Evolutionary conservation across 2,329 filamentous ascomycete species (phyloP), one percentile per base, ranked within the genome.

Genomic region (Didymella segeticola): DNA sequence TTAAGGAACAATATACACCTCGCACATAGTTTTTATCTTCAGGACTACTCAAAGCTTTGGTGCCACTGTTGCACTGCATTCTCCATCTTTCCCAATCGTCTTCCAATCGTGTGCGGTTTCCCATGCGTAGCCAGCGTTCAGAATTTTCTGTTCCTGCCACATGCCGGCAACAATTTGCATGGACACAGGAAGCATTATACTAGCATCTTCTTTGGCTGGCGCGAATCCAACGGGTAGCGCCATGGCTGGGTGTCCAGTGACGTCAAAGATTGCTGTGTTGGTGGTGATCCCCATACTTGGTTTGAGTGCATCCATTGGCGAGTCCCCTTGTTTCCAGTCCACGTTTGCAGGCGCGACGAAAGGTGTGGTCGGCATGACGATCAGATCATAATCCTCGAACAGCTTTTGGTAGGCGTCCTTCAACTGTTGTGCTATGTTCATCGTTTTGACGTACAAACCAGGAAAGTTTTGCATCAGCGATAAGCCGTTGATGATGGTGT

Each of bases 401-500:
- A 69, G 58, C 29, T 75, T 60, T 33, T 71, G 70, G 47, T 80
- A 80, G 1, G 66, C 63, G 37, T 78, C 74, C 20, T 67, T 67
- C 17, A 78, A 53, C 27, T 74, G 68, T 3, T 76, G 72, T 6
- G 67, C 71, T 4, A 79, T 58, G 52, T 79, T 79, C 51, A 69
- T 70, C 0, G 75, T 70, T 49, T 79, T 79, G 6, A 70, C 67
- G 53, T 78, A 77, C 2, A 79, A 64, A 3, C 60, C 65, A 1
- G 77, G 76, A 37, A 75, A 75, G 19, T 59, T 47, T 47, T 68
- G 66, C 67, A 74, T 66, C 10, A 75, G 65, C 38, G 75, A 78
- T 1, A 76, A 64, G 0, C 77, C 77, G 41, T 76, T 75, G 26
- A 79, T 71, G 2, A 79, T 62, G 1, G 78, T 80, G 54, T 82